These are phyloP conservation scores for Catunica adiposa DNA, from an alignment of 2,329 filamentous ascomycete species.

Conservation along the genomic window DNA sequence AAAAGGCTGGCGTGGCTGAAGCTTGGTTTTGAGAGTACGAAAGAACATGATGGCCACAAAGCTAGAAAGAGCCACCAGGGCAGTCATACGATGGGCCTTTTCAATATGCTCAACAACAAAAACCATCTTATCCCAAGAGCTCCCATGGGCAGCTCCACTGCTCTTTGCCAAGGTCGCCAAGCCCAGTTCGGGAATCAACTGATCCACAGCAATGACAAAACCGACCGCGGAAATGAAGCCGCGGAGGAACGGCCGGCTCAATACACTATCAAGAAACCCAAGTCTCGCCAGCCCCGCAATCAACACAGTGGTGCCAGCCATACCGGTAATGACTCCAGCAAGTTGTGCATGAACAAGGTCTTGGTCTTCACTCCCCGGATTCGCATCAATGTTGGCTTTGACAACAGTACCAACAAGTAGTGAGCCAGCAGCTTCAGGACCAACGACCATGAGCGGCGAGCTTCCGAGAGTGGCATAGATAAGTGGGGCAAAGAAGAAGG, in stretches of 20 bases:
- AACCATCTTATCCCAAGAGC: slow-evolving; percentile 66
- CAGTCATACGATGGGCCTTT: slow-evolving; percentile 57
- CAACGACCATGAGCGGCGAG: slow-evolving; percentile 83
- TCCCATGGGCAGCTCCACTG: slow-evolving; percentile 58
- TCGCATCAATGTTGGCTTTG: slow-evolving; percentile 55
- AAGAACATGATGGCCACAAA: slow-evolving; percentile 85
- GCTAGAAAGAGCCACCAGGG: slow-evolving; percentile 57
- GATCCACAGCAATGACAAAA: slow-evolving; percentile 89
- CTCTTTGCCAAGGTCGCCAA: slow-evolving; percentile 49
- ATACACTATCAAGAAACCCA: slow-evolving; percentile 84
- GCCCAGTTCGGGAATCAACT: slow-evolving; percentile 80
- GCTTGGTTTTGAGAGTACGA: slow-evolving; percentile 57
- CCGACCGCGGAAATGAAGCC: slow-evolving; percentile 97
- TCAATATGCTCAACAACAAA: slow-evolving; percentile 57
- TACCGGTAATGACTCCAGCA: slow-evolving; percentile 72
- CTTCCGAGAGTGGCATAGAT: slow-evolving; percentile 84
- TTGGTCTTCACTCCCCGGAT: slow-evolving; percentile 46
- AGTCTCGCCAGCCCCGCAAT: slow-evolving; percentile 69
- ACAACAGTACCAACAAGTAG: slow-evolving; percentile 79
- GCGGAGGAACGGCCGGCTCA: slow-evolving; percentile 79
- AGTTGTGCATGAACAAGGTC: slow-evolving; percentile 58
- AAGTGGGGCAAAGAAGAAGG: slow-evolving; percentile 82
- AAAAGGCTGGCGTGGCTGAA: slow-evolving; percentile 62
- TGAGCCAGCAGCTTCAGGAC: slow-evolving; percentile 85
- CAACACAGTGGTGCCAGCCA: slow-evolving; percentile 80